phyloP scores from a whole-genome alignment of 805 yeast species.

The Brettanomyces nanus region DNA sequence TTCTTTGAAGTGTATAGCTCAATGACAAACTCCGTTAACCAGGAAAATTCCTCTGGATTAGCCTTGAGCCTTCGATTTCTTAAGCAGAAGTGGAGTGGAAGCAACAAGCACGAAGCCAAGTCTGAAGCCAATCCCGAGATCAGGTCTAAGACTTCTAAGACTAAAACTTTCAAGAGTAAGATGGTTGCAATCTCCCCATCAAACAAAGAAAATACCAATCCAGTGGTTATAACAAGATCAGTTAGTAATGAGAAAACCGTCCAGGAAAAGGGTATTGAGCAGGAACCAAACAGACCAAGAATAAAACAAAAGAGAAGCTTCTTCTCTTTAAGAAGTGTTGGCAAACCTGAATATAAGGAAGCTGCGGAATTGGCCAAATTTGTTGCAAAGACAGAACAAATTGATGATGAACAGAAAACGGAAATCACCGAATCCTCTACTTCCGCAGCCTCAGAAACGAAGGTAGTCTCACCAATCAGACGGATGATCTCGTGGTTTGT shows the following conservation, averaged over 20 bases:
- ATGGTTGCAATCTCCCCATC: not conserved
- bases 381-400: not conserved
- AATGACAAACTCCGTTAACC: not conserved
- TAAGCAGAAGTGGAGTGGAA: slow-evolving; percentile 15
- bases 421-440: not conserved
- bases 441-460: not conserved
- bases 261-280: too few relatives aligned
- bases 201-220: not conserved
- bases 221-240: slow-evolving; percentile 1
- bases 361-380: not conserved
- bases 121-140: not conserved
- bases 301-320: slow-evolving; percentile 5
- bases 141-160: too few relatives aligned
- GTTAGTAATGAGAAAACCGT: slow-evolving; percentile 6
- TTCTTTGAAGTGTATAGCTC: too few relatives aligned
- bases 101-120: slow-evolving; percentile 1
- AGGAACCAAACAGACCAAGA: slow-evolving; percentile 5
- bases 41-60: slow-evolving; percentile 15
- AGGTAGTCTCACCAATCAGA: not conserved
- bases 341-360: not conserved
- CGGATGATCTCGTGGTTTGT: slow-evolving; percentile 31
- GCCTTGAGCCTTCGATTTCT: slow-evolving; percentile 18
- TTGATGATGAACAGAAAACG: not conserved
- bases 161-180: too few relatives aligned
- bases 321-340: not conserved